A percentile compares a stretch with the other conserved stretches of the same genome.
Evolutionary conservation across 805 yeast species (phyloP).

Genomic region (Starmera pachycereana): DNA sequence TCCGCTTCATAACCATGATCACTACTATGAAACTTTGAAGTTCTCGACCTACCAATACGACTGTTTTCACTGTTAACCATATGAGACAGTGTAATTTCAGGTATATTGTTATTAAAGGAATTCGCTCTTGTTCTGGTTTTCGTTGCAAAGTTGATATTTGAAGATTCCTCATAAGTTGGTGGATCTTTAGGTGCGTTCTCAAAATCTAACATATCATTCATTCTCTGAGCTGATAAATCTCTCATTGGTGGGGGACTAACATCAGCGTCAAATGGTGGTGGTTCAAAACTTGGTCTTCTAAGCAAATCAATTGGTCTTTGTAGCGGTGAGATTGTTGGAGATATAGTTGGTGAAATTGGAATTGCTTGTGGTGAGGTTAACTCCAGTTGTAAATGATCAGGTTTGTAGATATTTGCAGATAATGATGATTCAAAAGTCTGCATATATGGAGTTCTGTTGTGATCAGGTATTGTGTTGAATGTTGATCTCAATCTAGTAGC

Average conservation of each 20-base stretch:
- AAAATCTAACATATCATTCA: slow-evolving; percentile 7
- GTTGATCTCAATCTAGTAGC: slow-evolving; percentile 1
- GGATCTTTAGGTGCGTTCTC: slow-evolving; percentile 21
- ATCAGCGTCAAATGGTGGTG: slow-evolving; percentile 52
- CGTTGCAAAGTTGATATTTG: slow-evolving; percentile 8
- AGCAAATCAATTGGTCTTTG: slow-evolving; percentile 42
- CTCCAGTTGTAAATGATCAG: slow-evolving; percentile 33
- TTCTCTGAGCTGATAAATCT: slow-evolving; percentile 3
- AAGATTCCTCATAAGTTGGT: slow-evolving; percentile 24
- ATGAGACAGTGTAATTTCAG: background rate
- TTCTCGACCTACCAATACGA: slow-evolving; percentile 6
- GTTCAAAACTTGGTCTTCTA: slow-evolving; percentile 46
- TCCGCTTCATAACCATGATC: slow-evolving; percentile 5
- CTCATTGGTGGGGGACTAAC: slow-evolving; percentile 24
- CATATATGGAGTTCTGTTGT: too few species aligned
- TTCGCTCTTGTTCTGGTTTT: background rate
- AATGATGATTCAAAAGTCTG: slow-evolving; percentile 21
- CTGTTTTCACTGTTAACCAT: slow-evolving; percentile 1
- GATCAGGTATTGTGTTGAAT: slow-evolving; percentile 9
- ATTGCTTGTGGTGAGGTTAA: slow-evolving; percentile 56
- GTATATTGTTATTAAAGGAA: background rate
- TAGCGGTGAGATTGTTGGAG: slow-evolving; percentile 25
- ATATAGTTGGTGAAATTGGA: slow-evolving; percentile 43
- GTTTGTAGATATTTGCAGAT: slow-evolving; percentile 44
- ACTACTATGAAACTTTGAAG: background rate